A percentile compares a stretch with the other conserved stretches of the same genome.
Conservation (phyloP, 768 basidiomycete genomes). For the Dioszegia crocea region DNA sequence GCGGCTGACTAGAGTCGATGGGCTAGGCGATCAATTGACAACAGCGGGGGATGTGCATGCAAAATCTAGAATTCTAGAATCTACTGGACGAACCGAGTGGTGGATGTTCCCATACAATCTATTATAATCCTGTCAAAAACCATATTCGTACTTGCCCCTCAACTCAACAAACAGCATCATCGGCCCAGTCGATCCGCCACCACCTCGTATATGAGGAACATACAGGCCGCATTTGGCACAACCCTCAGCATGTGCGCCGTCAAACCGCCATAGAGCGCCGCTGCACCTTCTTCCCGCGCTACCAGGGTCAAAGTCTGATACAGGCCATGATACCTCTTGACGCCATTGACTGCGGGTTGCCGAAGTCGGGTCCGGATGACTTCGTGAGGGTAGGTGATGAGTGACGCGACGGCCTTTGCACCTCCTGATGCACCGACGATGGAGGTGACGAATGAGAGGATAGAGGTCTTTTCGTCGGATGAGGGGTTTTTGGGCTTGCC, state of each 20-base stretch:
- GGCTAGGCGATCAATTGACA: too few relatives aligned
- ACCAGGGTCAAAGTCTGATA: constrained; percentile 77
- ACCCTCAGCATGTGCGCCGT: constrained; percentile 94
- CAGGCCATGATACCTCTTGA: constrained; percentile 85
- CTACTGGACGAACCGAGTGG: too few relatives aligned
- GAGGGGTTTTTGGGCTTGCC: constrained; percentile 31
- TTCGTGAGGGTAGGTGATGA: constrained; percentile 98
- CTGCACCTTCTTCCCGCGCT: constrained; percentile 77
- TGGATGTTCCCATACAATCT: constrained; percentile 6
- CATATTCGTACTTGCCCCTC: too few relatives aligned
- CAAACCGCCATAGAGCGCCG: constrained; percentile 82
- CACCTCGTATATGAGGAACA: constrained; percentile 94
- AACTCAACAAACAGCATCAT: too few relatives aligned
- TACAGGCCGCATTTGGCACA: constrained; percentile 92
- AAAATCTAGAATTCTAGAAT: too few relatives aligned
- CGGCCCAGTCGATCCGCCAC: constrained; percentile 38
- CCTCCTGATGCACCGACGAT: constrained; percentile 87
- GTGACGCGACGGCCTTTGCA: constrained; percentile 86
- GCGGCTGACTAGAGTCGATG: too few relatives aligned
- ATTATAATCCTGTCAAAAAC: background rate
- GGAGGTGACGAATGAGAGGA: constrained; percentile 25
- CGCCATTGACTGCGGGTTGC: constrained; percentile 66
- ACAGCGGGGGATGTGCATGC: too few relatives aligned
- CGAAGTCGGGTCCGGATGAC: constrained; percentile 88
- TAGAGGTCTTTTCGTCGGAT: constrained; percentile 13